Conservation (phyloP, 2,329 filamentous ascomycete genomes). For the Clarireedia paspali region DNA sequence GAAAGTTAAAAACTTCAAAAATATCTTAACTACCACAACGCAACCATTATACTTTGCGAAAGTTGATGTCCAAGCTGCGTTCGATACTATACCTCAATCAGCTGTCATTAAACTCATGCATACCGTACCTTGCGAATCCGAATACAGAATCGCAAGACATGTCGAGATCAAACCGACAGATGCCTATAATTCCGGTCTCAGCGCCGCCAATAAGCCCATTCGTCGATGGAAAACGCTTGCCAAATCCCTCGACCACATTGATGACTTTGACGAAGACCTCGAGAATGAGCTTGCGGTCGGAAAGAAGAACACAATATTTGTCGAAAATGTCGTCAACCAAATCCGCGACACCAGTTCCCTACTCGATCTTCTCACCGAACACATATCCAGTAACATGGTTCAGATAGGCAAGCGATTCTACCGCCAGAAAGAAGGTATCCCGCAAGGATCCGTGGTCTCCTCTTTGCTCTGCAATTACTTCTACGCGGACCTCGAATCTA, state of each 20-base stretch:
- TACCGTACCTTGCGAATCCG: slow-evolving; percentile 45
- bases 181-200: slow-evolving; percentile 10
- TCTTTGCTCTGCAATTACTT: slow-evolving; percentile 90
- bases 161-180: slow-evolving; percentile 55
- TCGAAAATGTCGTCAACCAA: slow-evolving; percentile 58
- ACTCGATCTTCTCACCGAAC: slow-evolving; percentile 64
- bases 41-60: slow-evolving; percentile 76
- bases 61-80: slow-evolving; percentile 83
- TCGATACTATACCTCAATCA: slow-evolving; percentile 87
- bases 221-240: slow-evolving; percentile 27
- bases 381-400: slow-evolving; percentile 79
- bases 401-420: slow-evolving; percentile 85
- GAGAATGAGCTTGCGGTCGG: slow-evolving; percentile 26
- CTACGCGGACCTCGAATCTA: slow-evolving; percentile 77
- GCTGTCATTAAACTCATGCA: slow-evolving; percentile 60
- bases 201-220: slow-evolving; percentile 19
- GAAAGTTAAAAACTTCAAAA: slow-evolving; percentile 63
- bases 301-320: slow-evolving; percentile 62
- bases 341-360: slow-evolving; percentile 51
- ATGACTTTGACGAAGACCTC: slow-evolving; percentile 26
- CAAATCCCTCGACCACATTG: slow-evolving; percentile 20
- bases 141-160: slow-evolving; percentile 68
- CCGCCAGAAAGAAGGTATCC: slow-evolving; percentile 80
- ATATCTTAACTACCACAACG: slow-evolving; percentile 33
- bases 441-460: slow-evolving; percentile 85